These are phyloP conservation scores for Pisolithus orientalis DNA, from an alignment of 768 basidiomycete species.

Conservation along the genomic window DNA sequence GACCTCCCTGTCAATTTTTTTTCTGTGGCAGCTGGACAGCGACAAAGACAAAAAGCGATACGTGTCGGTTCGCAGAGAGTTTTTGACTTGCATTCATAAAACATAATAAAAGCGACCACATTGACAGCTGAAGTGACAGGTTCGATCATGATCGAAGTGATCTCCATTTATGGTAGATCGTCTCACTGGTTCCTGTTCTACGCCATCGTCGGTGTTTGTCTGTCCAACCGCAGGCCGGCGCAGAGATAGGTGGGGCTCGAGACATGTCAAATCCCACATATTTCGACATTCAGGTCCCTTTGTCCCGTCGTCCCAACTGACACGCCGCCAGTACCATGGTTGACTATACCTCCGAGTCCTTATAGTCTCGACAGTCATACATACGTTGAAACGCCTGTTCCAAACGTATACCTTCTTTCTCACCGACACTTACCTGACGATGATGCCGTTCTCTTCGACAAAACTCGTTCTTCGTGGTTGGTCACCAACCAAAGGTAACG, in stretches of 20 bases:
- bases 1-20: no score
- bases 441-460: conserved; percentile 4
- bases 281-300: neutral
- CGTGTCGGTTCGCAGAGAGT: neutral
- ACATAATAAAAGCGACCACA: neutral
- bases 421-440: neutral
- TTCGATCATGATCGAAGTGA: conserved; percentile 5
- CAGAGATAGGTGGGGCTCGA: neutral
- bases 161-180: conserved; percentile 2
- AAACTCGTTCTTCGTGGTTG: conserved; percentile 17
- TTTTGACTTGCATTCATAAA: neutral
- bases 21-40: no score
- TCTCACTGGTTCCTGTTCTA: neutral
- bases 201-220: neutral
- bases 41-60: neutral
- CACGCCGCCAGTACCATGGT: neutral
- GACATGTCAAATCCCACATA: conserved; percentile 1
- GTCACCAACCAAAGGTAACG: conserved; percentile 22
- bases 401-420: neutral
- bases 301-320: neutral
- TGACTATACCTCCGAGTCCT: neutral
- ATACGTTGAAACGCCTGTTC: neutral
- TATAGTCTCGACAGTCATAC: neutral
- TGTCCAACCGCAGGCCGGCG: neutral
- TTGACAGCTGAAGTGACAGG: neutral